Evolutionary conservation across 371 early-diverging fungal species (phyloP).

Genomic region (Mucor saturninus): DNA sequence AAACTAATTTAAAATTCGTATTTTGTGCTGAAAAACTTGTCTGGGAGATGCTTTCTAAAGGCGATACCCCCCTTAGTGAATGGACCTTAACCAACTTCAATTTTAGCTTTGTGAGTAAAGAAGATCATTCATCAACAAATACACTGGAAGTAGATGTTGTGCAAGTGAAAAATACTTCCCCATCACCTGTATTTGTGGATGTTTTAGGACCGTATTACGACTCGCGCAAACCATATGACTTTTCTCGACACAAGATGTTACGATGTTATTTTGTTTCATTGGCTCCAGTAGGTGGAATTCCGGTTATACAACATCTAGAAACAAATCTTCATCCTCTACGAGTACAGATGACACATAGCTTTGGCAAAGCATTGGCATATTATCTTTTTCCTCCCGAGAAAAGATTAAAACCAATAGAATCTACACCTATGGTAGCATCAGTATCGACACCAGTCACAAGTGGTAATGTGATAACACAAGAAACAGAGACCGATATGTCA

Average conservation of each 20-base stretch:
- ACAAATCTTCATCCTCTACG: slow-evolving; percentile 78
- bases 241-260: slow-evolving; percentile 80
- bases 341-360: slow-evolving; percentile 80
- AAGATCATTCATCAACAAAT: slow-evolving; percentile 64
- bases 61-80: slow-evolving; percentile 57
- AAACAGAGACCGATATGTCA: neutral
- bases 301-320: slow-evolving; percentile 85
- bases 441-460: slow-evolving; percentile 12
- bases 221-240: slow-evolving; percentile 52
- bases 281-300: slow-evolving; percentile 84
- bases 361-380: slow-evolving; percentile 69
- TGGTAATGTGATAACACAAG: neutral
- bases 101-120: slow-evolving; percentile 58
- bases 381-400: slow-evolving; percentile 79
- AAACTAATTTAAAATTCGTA: slow-evolving; percentile 46
- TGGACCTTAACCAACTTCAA: slow-evolving; percentile 51
- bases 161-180: slow-evolving; percentile 60
- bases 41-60: slow-evolving; percentile 63
- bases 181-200: slow-evolving; percentile 49
- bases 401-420: slow-evolving; percentile 10
- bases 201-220: slow-evolving; percentile 69
- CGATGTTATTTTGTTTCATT: slow-evolving; percentile 75
- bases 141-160: slow-evolving; percentile 74
- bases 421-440: slow-evolving; percentile 3
- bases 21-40: slow-evolving; percentile 46